Percentiles rank a stretch among this genome's conserved stretches.
Evolutionary conservation across 495 filamentous ascomycete genomes (phyloP).

Genomic region (Talaromyces nanjingensis): DNA sequence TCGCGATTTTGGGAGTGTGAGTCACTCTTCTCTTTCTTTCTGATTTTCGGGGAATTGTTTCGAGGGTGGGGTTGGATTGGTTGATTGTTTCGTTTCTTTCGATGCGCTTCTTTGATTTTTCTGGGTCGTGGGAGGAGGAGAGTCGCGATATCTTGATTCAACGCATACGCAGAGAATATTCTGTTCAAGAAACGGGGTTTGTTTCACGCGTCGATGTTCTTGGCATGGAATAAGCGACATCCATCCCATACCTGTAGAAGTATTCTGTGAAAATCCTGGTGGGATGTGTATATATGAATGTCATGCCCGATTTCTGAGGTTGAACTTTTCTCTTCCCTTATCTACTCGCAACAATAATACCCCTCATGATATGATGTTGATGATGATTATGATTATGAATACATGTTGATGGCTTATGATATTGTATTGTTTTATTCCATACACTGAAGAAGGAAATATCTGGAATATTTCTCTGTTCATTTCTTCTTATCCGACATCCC

Average conservation of each 20-base stretch:
- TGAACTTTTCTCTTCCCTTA: neutral
- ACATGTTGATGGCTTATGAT: neutral
- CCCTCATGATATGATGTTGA: neutral
- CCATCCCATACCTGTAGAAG: neutral
- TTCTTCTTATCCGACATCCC: neutral
- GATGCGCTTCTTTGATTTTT: neutral
- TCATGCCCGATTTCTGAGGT: constrained; percentile 4
- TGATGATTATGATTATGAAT: neutral
- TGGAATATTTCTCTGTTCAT: neutral
- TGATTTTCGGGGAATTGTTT: neutral
- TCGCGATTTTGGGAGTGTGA: neutral
- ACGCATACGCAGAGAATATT: neutral
- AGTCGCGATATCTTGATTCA: neutral
- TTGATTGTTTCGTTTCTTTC: too few relatives aligned
- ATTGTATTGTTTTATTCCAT: neutral
- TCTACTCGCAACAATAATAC: neutral
- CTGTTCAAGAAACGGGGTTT: neutral
- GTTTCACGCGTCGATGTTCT: neutral
- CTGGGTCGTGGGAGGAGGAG: too few relatives aligned
- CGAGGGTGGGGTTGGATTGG: neutral
- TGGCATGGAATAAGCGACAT: neutral
- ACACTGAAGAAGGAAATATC: neutral
- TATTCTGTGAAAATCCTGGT: neutral
- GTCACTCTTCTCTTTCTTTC: neutral
- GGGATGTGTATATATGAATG: neutral